A percentile compares a stretch with the other conserved stretches of the same genome.
phyloP scores from a whole-genome alignment of 1,284 basidiomycete species.

The Moesziomyces aphidis region DNA sequence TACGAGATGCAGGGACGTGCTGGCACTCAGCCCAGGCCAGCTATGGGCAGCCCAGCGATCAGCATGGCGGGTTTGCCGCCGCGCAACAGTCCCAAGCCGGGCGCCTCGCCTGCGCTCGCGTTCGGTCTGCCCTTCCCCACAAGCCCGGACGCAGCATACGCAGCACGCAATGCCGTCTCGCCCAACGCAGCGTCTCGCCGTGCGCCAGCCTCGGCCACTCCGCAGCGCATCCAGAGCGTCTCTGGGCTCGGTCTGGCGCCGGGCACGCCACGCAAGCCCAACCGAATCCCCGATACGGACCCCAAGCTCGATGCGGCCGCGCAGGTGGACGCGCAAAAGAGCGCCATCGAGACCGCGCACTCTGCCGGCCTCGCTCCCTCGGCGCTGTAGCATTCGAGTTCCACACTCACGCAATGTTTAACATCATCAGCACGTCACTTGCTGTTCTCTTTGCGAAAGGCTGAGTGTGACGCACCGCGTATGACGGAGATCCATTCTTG shows the following conservation, averaged over 20 bases:
- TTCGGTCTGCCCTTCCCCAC: conserved; percentile 14
- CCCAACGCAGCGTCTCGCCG: conserved; percentile 20
- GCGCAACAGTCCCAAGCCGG: conserved; percentile 24
- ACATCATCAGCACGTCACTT: neutral
- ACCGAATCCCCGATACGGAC: conserved; percentile 6
- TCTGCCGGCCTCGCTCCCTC: conserved; percentile 30
- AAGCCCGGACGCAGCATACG: conserved; percentile 3
- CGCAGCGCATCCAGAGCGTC: conserved; percentile 12
- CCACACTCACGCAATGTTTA: neutral
- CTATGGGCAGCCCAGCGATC: conserved; percentile 13
- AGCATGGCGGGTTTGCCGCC: conserved; percentile 16
- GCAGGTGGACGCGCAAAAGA: neutral
- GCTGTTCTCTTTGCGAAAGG: no score
- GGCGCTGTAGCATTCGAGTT: conserved; percentile 8
- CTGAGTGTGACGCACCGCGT: no score
- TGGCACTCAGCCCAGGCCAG: neutral
- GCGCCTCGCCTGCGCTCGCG: conserved; percentile 15
- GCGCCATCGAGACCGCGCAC: conserved; percentile 22
- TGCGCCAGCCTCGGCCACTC: conserved; percentile 4
- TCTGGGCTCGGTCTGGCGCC: conserved; percentile 20
- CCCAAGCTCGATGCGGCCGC: neutral
- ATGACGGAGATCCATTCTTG: no score
- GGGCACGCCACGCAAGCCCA: conserved; percentile 10
- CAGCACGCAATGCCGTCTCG: conserved; percentile 1
- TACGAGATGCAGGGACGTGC: conserved; percentile 53